Conservation (phyloP, 2,329 filamentous ascomycete genomes). For the Pezicula rhizophila region DNA sequence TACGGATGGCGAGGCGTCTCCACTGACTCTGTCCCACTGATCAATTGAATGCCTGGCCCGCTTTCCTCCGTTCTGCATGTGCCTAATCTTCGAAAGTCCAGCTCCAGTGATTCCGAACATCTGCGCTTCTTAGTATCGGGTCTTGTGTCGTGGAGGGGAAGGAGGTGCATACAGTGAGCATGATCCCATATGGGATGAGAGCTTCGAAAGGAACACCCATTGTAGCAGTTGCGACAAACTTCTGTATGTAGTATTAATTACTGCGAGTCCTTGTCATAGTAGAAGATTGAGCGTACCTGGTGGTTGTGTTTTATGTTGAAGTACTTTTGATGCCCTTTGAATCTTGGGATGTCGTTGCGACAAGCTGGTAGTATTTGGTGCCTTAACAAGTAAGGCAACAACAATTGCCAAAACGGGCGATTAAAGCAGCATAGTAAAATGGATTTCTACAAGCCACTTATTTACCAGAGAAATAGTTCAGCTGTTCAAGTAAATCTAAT, state of each 20-base stretch:
- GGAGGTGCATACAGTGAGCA: slow-evolving; percentile 28
- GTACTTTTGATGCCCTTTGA: slow-evolving; percentile 5
- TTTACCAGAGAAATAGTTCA: too few species aligned
- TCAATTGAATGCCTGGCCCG: slow-evolving; percentile 32
- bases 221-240: slow-evolving; percentile 17
- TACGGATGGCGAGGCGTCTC: neutral
- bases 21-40: slow-evolving; percentile 34
- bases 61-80: slow-evolving; percentile 34
- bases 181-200: slow-evolving; percentile 35
- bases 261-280: neutral
- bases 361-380: slow-evolving; percentile 1
- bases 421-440: too few species aligned
- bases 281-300: slow-evolving; percentile 10
- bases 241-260: slow-evolving; percentile 13
- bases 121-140: slow-evolving; percentile 21
- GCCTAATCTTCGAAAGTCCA: slow-evolving; percentile 31
- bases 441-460: too few species aligned
- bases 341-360: slow-evolving; percentile 4
- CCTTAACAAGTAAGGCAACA: too few species aligned
- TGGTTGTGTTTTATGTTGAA: slow-evolving; percentile 10
- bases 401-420: too few species aligned
- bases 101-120: slow-evolving; percentile 35
- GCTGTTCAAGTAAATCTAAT: too few species aligned
- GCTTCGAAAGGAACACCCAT: slow-evolving; percentile 37
- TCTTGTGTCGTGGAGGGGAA: neutral